phyloP scores from a whole-genome alignment of 768 basidiomycete genomes.

The Rhizopogon salebrosus region DNA sequence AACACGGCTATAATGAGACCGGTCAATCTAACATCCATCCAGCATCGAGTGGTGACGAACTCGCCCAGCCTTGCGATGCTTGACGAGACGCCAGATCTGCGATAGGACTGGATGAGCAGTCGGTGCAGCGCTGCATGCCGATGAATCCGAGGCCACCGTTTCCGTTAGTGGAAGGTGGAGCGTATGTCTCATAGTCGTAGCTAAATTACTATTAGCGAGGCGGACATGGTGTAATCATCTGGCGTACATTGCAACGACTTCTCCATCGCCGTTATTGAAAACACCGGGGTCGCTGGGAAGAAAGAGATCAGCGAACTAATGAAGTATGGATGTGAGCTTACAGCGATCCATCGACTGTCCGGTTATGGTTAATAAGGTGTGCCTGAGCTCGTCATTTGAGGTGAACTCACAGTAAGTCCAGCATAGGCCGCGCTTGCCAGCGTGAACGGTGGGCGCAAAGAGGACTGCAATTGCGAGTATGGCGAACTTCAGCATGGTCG shows the following conservation, averaged over 20 bases:
- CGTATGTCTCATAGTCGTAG: constrained; percentile 34
- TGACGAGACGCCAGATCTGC: constrained; percentile 26
- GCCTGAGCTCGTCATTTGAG: neutral
- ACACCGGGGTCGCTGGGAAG: constrained; percentile 22
- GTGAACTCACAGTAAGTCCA: constrained; percentile 31
- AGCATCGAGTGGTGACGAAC: constrained; percentile 13
- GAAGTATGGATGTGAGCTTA: constrained; percentile 8
- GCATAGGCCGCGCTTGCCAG: constrained; percentile 33
- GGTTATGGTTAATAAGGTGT: neutral
- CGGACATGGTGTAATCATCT: neutral
- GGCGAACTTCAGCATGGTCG: constrained; percentile 13
- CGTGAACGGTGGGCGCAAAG: constrained; percentile 17
- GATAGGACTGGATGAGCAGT: constrained; percentile 33
- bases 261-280: constrained; percentile 26
- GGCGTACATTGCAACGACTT: constrained; percentile 30
- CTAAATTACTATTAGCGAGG: constrained; percentile 11
- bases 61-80: constrained; percentile 26
- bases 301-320: neutral
- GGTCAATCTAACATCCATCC: neutral
- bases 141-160: constrained; percentile 33
- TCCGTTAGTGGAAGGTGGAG: constrained; percentile 30
- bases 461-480: constrained; percentile 12
- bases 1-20: constrained; percentile 21
- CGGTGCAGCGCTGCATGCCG: constrained; percentile 34
- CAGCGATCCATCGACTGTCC: constrained; percentile 26